Conservation (phyloP, 106 monocot genomes). For the Acorus gramineus region DNA sequence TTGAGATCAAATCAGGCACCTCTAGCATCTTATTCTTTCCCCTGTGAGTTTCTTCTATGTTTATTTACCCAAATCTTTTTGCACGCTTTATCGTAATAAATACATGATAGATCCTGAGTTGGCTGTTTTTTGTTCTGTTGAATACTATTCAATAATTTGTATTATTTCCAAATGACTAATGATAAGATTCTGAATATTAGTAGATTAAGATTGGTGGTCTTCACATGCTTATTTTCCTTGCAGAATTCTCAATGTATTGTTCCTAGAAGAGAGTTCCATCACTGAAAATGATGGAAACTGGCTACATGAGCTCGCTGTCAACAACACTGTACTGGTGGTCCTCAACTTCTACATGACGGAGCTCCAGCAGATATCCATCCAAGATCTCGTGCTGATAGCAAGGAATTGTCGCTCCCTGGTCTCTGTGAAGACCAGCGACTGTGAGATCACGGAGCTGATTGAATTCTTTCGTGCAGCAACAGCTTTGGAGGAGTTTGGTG, state of each 20-base stretch:
- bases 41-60: too few species aligned
- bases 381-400: constrained; percentile 72
- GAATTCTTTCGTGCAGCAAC: constrained; percentile 47
- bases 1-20: too few species aligned
- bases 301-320: constrained; percentile 73
- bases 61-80: too few species aligned
- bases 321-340: constrained; percentile 52
- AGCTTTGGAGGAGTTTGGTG: constrained; percentile 74
- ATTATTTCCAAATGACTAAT: neutral
- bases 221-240: neutral
- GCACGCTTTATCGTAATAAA: too few species aligned
- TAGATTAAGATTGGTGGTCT: neutral
- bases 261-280: constrained; percentile 73
- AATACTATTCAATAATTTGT: neutral
- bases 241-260: constrained; percentile 65
- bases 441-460: constrained; percentile 52
- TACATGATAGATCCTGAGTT: too few species aligned
- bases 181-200: neutral
- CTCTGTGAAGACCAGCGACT: constrained; percentile 74
- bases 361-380: constrained; percentile 25
- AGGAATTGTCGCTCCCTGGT: constrained; percentile 57
- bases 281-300: constrained; percentile 51
- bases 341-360: constrained; percentile 90
- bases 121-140: too few species aligned
- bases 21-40: too few species aligned